phyloP scores from a whole-genome alignment of 306 rosid species.

The Hippophae gyantsensis region DNA sequence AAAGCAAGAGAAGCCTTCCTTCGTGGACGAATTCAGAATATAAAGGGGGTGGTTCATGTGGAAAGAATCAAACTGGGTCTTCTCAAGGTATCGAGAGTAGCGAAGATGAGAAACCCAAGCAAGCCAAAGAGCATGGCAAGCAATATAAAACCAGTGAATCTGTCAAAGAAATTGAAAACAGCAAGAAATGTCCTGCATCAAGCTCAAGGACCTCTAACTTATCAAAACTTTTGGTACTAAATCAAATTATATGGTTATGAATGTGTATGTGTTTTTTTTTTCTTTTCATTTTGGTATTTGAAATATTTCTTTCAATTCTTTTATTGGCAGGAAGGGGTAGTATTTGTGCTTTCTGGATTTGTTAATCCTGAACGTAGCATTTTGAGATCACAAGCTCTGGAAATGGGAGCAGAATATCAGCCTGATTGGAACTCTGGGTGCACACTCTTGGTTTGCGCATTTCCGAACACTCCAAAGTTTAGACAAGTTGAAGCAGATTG shows the following conservation, averaged over 20 bases:
- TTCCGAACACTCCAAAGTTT: constrained; percentile 83
- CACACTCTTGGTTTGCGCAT: constrained; percentile 88
- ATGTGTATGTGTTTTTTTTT: constrained; percentile 3
- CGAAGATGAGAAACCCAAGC: constrained; percentile 25
- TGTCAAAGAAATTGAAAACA: constrained; percentile 18
- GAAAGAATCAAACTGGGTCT: constrained; percentile 33
- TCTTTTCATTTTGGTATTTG: constrained; percentile 4
- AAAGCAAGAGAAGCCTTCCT: constrained; percentile 53
- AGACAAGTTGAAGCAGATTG: constrained; percentile 81
- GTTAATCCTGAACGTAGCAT: constrained; percentile 85
- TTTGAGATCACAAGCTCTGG: constrained; percentile 75
- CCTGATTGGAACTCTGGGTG: constrained; percentile 81
- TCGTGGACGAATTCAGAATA: constrained; percentile 52
- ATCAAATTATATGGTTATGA: constrained; percentile 3
- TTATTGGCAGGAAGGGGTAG: constrained; percentile 74
- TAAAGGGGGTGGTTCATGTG: constrained; percentile 20
- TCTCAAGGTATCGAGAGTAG: constrained; percentile 23
- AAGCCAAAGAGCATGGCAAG: constrained; percentile 20
- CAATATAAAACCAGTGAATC: not conserved
- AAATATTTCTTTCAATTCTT: not conserved
- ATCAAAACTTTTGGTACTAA: constrained; percentile 56
- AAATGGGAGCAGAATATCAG: constrained; percentile 88
- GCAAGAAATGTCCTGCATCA: constrained; percentile 26
- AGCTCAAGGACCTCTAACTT: constrained; percentile 31
- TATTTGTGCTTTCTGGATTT: constrained; percentile 85